Evolutionary conservation across 352 stramenopile genomes (phyloP), one percentile per base, ranked within the genome.

Genomic region (Globisporangium paroecandrum): DNA sequence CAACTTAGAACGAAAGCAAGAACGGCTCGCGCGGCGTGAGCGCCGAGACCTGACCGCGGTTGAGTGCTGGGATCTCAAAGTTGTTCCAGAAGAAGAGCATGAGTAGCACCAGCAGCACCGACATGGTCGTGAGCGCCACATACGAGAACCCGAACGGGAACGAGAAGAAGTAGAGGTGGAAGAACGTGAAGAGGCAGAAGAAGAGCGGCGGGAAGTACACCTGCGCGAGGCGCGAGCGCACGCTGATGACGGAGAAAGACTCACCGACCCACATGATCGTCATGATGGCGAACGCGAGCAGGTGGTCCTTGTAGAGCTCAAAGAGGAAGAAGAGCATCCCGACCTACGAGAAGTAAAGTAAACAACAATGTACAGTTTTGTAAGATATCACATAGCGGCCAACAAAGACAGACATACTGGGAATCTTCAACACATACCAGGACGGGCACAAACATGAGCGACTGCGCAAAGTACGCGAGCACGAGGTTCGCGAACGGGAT

Each of bases 311-410:
- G 83, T 98, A 98, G 61, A 97, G 82, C 70, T 98, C 95, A 72
- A 98, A 97, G 36, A 99, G 68, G 77, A 98, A 99, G 69, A 98
- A 98, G 25, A 98, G 80, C 77, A 98, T 97, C 1, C 97, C 97
- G 13, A 99, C 75, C 84, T 92, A 62, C 9, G 13, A 27, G 25
- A 27, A 27, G 25, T 27, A 27, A 58, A 58, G 25, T 25, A 58
- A 57, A 57, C 15, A 20, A 56, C 10, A 10, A 36, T 10, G 24
- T 58, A 1, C 25, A 34, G 25, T 58, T 58, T 5, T 36, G 24
- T 34, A 10, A 15, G 24, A 58, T 24, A n/a, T 7, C 18, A 13
- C 12, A 10, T 36, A 25, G 53, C 22, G 53, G 25, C 32, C 53
- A 38, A n/a, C 51, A 58, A 34, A 15, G 3, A 8, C 22, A 24